Base-by-base conservation (phyloP, 148 eudicot genomes). In the Fallopia convolvulus region DNA sequence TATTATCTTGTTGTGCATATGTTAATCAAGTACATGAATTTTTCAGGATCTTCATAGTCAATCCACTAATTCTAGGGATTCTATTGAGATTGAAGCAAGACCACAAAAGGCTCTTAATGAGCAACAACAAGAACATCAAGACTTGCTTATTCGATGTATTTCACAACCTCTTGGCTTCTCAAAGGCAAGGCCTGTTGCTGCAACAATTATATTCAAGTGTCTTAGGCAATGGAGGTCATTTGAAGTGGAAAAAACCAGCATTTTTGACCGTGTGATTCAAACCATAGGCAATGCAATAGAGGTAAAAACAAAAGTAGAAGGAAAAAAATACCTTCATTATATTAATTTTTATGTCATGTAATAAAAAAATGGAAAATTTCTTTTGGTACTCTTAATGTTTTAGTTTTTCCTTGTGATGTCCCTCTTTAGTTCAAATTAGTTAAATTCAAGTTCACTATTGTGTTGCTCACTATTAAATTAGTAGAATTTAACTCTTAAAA, bases 191-290 rank as follows among this genome's bases (percentile, higher is more conserved):
- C 94, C 98, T 39, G 85, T 91, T 82, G 94, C 97, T 75, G 98
- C 98, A 14, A 91, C 97, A 76, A 88, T 91, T 68, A 93, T 93
- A 72, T 93, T 87, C 88, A 93, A 90, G 85, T 93, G 98, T 85
- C 91, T 93, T 55, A 81, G 91, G 75, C 97, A 93, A 70, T 93
- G 98, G 98, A 86, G 90, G 78, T 91, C 97, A 70, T 89, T 93
- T 81, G 98, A 93, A 88, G 98, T 86, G 77, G 97, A 93, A 84
- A 84, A 88, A 14, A 93, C 98, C 6, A 91, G 94, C 83, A 91
- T 91, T 66, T 93, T 93, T 83, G 92, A 93, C 81, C 84, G 89
- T 60, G 86, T 93, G 72, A 87, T 90, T 72, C 97, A 91, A 84
- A 90, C 94, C 73, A 91, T 91, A 50, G 92, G 94, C 77, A 86